These are phyloP conservation scores for Macadamia integrifolia DNA, from an alignment of 164 flowering plant genomes.

Conservation along the genomic window DNA sequence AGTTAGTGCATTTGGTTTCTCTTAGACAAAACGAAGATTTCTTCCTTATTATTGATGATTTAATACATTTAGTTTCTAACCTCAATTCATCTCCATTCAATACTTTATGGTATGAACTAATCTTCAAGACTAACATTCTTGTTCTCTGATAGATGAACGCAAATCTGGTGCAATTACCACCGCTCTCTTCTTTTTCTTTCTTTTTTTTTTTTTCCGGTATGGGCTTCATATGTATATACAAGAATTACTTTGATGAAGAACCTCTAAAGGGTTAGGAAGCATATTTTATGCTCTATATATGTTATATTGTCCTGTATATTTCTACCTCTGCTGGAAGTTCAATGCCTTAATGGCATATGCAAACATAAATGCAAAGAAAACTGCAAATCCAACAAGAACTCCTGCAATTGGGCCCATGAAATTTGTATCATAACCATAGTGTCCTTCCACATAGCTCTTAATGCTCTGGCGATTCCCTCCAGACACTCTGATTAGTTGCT, in stretches of 20 bases:
- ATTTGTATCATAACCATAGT: conserved; percentile 50
- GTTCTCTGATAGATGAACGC: no score
- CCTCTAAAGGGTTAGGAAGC: not conserved
- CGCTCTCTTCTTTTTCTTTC: not conserved
- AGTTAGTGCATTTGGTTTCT: no score
- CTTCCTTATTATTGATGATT: no score
- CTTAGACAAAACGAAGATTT: no score
- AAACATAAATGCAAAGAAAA: conserved; percentile 68
- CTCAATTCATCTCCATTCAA: no score
- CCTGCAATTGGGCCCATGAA: conserved; percentile 81
- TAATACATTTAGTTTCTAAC: no score
- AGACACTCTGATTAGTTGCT: conserved; percentile 31
- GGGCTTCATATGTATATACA: not conserved
- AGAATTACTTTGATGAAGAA: not conserved
- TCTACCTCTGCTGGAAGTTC: conserved; percentile 80
- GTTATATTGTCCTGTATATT: not conserved
- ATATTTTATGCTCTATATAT: not conserved
- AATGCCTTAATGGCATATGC: conserved; percentile 59
- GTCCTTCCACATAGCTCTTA: conserved; percentile 39
- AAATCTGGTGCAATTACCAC: not conserved
- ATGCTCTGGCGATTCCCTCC: conserved; percentile 23
- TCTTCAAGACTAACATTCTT: not conserved
- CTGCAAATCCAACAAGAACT: conserved; percentile 64
- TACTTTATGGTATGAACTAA: not conserved
- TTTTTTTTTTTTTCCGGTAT: not conserved